Evolutionary conservation across 768 basidiomycete genomes (phyloP), one percentile per base, ranked within the genome.

Genomic region (Ramaria rubella): DNA sequence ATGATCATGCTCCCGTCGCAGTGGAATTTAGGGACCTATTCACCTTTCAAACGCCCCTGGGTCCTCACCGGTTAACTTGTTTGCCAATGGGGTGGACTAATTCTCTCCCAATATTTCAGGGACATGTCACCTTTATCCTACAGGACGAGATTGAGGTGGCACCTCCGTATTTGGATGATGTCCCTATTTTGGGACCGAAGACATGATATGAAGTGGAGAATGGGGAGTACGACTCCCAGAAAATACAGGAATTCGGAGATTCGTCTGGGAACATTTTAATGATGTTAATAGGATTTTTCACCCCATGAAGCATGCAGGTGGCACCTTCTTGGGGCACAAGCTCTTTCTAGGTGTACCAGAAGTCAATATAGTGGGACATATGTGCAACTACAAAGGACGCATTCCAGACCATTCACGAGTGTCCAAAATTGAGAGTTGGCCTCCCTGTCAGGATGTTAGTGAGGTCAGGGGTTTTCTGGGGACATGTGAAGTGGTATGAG

Each of bases 51-150:
- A 72, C 69, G 0, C 74, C 72, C 1, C 17, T 58, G 14, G 63
- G 63, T 0, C 51, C 63, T 0, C 38, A 30, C 19, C 56, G 60
- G 0, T 63, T 76, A 0, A 65, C 65, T 1, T 62, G 65, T 0
- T 57, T 77, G 0, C 74, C 53, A 0, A 75, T 74, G 72, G 78
- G 76, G 0, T 74, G 64, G 40, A 76, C 75, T 0, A 77, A 77
- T 24, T 70, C 68, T 0, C 67, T 71, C 0, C 70, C 69, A 0
- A 72, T 77, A 1, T 72, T 75, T 45, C 73, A 78, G 12, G 72
- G 69, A 12, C 68, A 77, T 49, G 65, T 76, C 5, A 66, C 65
- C 0, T 69, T 70, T 30, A 72, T 77, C 7, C 58, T 79, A 0
- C 63, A 71, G 43, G 58, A 66, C 0, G 71, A 78, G 56, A 77